Conservation (phyloP, 1,284 basidiomycete species). For the Jaminaea rosea region DNA sequence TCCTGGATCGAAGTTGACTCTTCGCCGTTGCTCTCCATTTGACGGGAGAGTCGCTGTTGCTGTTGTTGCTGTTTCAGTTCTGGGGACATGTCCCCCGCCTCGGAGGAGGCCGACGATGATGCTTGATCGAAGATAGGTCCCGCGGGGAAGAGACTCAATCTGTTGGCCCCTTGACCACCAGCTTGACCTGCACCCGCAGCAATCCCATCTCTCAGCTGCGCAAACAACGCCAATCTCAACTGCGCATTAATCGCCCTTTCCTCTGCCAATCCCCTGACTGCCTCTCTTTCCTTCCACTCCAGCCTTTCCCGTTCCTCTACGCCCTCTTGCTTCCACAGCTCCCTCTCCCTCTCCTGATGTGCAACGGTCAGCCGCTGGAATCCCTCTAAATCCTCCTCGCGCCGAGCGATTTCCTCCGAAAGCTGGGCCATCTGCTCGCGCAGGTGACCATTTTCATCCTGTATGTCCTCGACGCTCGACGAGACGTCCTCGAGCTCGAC, state of each 20-base stretch:
- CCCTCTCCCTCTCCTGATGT: not conserved
- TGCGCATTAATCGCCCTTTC: not conserved
- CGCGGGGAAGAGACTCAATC: not conserved
- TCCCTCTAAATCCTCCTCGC: not conserved
- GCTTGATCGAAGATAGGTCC: not conserved
- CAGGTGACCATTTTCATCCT: not conserved
- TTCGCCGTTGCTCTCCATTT: not conserved
- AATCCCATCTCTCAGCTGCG: not conserved
- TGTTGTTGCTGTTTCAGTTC: too few relatives aligned
- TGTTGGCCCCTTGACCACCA: not conserved
- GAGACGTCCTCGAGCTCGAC: not conserved
- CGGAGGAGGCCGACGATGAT: not conserved
- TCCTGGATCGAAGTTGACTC: not conserved
- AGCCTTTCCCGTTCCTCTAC: not conserved
- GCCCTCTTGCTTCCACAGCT: not conserved
- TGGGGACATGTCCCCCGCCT: too few relatives aligned
- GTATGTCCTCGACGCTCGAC: not conserved
- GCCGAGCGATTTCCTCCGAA: not conserved
- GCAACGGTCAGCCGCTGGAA: constrained; percentile 1
- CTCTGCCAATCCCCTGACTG: not conserved
- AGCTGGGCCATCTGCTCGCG: not conserved
- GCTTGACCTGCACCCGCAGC: not conserved
- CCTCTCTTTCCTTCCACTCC: not conserved
- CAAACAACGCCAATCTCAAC: not conserved
- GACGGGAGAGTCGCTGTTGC: too few relatives aligned